Conservation (phyloP, 495 filamentous ascomycete species). For the Penicillium pancosmium region DNA sequence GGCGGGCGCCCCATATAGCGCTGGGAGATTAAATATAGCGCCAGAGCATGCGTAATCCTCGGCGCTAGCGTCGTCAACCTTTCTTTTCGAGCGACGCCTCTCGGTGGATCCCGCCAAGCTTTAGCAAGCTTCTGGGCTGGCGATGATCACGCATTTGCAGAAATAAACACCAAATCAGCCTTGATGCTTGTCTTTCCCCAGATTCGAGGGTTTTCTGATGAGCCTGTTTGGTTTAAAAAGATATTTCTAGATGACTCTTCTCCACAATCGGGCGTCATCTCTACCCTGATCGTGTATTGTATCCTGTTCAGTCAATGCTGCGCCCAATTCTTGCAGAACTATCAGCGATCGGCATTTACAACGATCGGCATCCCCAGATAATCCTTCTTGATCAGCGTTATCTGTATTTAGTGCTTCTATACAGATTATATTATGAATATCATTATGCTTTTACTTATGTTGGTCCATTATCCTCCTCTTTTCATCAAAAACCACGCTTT, state of each 20-base stretch:
- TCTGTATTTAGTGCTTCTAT: too few relatives aligned
- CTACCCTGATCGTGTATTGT: neutral
- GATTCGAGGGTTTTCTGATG: neutral
- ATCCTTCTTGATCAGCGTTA: neutral
- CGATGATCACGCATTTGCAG: neutral
- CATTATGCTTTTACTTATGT: too few relatives aligned
- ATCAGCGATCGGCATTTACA: neutral
- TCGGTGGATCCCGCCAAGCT: slow-evolving; percentile 23
- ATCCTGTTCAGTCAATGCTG: too few relatives aligned
- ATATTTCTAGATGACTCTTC: neutral
- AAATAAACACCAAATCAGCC: neutral
- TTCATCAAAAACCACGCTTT: neutral
- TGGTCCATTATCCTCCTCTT: too few relatives aligned
- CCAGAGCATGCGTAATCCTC: slow-evolving; percentile 29
- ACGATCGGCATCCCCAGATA: slow-evolving; percentile 1
- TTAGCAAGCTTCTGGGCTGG: slow-evolving; percentile 21
- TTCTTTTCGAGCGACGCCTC: slow-evolving; percentile 14
- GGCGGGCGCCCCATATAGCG: slow-evolving; percentile 7
- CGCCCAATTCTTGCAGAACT: too few relatives aligned
- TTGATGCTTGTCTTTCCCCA: neutral
- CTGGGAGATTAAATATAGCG: slow-evolving; percentile 18
- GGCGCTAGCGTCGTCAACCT: slow-evolving; percentile 34
- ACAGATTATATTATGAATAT: too few relatives aligned
- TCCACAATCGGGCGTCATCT: neutral
- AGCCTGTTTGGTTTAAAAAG: neutral